Conservation (phyloP, 106 monocot species). For the Alisma plantagoaquatica region DNA sequence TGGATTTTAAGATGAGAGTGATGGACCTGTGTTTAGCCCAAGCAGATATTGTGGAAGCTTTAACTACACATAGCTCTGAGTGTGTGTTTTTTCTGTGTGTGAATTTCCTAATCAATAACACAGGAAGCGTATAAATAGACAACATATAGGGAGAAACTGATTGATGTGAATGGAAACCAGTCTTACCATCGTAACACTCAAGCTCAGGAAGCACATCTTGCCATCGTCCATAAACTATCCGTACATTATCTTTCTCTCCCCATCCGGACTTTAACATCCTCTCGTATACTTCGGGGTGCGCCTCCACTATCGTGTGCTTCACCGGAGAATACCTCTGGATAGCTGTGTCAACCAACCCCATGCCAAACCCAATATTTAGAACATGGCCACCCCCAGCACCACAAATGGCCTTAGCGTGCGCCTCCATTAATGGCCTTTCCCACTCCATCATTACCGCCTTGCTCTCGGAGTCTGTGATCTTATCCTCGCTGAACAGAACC, state of each 20-base stretch:
- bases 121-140: too few relatives aligned
- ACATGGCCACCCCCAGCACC: constrained; percentile 23
- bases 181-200: constrained; percentile 80
- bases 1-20: too few relatives aligned
- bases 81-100: too few relatives aligned
- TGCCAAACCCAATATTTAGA: constrained; percentile 91
- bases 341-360: constrained; percentile 87
- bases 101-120: too few relatives aligned
- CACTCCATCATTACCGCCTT: constrained; percentile 99
- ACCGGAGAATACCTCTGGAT: constrained; percentile 55
- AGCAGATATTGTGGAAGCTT: too few relatives aligned
- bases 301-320: constrained; percentile 90
- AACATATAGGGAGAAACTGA: too few relatives aligned
- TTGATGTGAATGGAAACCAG: too few relatives aligned
- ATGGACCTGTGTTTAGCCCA: too few relatives aligned
- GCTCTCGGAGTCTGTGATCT: constrained; percentile 69
- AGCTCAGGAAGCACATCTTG: constrained; percentile 85
- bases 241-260: constrained; percentile 91
- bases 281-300: constrained; percentile 81
- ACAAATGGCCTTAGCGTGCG: constrained; percentile 81
- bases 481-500: constrained; percentile 70
- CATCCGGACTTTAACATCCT: constrained; percentile 70
- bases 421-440: constrained; percentile 95
- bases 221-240: constrained; percentile 82
- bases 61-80: too few relatives aligned